Conservation (phyloP, 2,329 filamentous ascomycete species). For the Boeremia lycopersici region DNA sequence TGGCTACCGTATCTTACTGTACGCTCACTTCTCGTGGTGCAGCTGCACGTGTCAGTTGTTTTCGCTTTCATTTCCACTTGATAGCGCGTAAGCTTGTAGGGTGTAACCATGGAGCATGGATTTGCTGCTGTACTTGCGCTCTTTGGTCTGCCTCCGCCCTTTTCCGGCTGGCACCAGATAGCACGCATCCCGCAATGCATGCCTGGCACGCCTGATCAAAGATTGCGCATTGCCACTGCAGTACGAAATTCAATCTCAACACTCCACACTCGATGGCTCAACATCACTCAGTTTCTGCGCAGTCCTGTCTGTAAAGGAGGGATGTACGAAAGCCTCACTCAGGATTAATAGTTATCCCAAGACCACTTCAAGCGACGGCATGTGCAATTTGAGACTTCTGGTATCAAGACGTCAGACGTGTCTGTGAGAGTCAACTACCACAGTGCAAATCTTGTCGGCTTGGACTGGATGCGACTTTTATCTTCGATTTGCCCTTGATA, state of each 20-base stretch:
- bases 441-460: background rate
- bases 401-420: background rate
- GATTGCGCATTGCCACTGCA: background rate
- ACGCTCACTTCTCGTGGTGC: slow-evolving; percentile 14
- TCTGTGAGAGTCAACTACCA: background rate
- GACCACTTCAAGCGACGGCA: no score
- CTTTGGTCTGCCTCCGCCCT: background rate
- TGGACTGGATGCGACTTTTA: background rate
- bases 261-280: no score
- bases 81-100: slow-evolving; percentile 5
- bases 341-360: background rate
- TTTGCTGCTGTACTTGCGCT: slow-evolving; percentile 8
- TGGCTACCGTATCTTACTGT: slow-evolving; percentile 1
- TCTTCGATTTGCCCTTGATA: slow-evolving; percentile 21
- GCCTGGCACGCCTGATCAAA: background rate
- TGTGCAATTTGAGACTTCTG: no score
- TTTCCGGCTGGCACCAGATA: slow-evolving; percentile 3
- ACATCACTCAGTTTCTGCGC: no score
- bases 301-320: no score
- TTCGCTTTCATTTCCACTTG: slow-evolving; percentile 1
- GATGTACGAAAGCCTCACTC: background rate
- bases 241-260: no score
- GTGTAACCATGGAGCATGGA: slow-evolving; percentile 10
- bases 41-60: slow-evolving; percentile 10
- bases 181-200: background rate